A percentile compares a stretch with the other conserved stretches of the same genome.
Evolutionary conservation across 2,329 filamentous ascomycete genomes (phyloP).

Genomic region (Diaporthe nobilis): DNA sequence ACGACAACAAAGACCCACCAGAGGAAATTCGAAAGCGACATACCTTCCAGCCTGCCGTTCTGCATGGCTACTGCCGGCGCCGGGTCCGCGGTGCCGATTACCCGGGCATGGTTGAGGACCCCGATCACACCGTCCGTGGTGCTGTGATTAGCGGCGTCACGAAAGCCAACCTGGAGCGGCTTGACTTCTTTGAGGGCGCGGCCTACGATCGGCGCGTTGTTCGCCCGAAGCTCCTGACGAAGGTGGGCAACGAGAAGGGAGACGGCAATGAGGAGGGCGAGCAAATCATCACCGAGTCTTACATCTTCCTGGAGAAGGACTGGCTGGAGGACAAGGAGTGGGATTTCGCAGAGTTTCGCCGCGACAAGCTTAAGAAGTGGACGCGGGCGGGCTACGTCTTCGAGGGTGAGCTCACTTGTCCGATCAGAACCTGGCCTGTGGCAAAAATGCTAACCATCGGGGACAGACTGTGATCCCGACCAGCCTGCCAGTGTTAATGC

Average conservation of each 20-base stretch:
- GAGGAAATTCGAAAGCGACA: slow-evolving; percentile 68
- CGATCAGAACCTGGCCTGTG: background rate
- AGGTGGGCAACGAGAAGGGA: slow-evolving; percentile 54
- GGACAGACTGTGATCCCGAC: slow-evolving; percentile 43
- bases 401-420: slow-evolving; percentile 52
- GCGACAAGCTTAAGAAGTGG: slow-evolving; percentile 76
- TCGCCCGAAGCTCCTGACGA: slow-evolving; percentile 65
- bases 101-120: slow-evolving; percentile 78
- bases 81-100: slow-evolving; percentile 82
- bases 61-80: slow-evolving; percentile 79
- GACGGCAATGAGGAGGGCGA: slow-evolving; percentile 60
- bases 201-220: slow-evolving; percentile 76
- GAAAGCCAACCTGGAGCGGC: slow-evolving; percentile 78
- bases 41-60: slow-evolving; percentile 79
- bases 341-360: slow-evolving; percentile 88
- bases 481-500: slow-evolving; percentile 43
- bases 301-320: slow-evolving; percentile 70
- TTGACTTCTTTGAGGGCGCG: slow-evolving; percentile 86
- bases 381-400: slow-evolving; percentile 65
- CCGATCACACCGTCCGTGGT: slow-evolving; percentile 76
- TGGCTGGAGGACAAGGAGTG: slow-evolving; percentile 82
- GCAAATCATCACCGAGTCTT: slow-evolving; percentile 70
- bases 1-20: slow-evolving; percentile 67
- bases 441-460: slow-evolving; percentile 10
- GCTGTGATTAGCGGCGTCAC: slow-evolving; percentile 85